Evolutionary conservation across 805 yeast species (phyloP).

Genomic region (Pichia ethanolica): DNA sequence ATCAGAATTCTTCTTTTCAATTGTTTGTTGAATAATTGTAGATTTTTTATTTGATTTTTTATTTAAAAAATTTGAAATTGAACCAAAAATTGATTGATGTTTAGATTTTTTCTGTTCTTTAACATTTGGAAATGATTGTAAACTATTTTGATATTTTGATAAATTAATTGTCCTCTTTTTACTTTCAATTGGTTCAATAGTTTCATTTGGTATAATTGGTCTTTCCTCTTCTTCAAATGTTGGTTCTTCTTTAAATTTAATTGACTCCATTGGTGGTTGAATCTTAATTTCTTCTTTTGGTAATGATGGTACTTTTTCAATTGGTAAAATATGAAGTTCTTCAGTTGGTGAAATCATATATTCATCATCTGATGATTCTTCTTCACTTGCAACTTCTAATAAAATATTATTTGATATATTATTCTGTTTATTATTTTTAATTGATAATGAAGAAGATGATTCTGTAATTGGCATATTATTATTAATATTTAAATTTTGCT

Average conservation of each 20-base stretch:
- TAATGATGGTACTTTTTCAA: not conserved
- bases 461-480: no score
- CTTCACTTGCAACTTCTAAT: slow-evolving; percentile 2
- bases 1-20: not conserved
- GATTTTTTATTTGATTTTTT: slow-evolving; percentile 1
- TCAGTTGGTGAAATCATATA: not conserved
- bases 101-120: slow-evolving; percentile 9
- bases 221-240: not conserved
- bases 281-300: not conserved
- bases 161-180: not conserved
- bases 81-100: slow-evolving; percentile 22
- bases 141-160: slow-evolving; percentile 6
- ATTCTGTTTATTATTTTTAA: not conserved
- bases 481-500: no score
- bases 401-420: slow-evolving; percentile 3
- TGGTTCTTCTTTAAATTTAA: not conserved
- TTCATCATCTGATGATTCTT: slow-evolving; percentile 7
- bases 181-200: no score
- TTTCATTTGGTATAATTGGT: no score
- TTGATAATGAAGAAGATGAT: no score
- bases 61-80: slow-evolving; percentile 3
- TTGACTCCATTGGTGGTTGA: no score
- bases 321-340: not conserved
- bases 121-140: not conserved
- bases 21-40: not conserved